phyloP scores from a whole-genome alignment of 2,329 filamentous ascomycete species.

The Bipolaris sorokiniana region DNA sequence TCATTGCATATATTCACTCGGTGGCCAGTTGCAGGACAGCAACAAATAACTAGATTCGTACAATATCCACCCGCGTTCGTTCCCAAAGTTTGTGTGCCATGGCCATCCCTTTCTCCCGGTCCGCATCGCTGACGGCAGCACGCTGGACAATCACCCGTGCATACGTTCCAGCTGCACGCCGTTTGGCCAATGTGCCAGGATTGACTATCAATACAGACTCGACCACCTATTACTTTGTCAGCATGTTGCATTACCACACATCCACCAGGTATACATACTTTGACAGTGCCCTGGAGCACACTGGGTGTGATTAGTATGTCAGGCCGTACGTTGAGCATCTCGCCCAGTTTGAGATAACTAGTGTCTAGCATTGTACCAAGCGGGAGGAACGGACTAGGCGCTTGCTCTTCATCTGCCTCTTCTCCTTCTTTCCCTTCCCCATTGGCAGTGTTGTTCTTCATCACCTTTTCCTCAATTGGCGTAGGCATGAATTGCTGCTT shows the following conservation, averaged over 20 bases:
- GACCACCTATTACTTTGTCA: slow-evolving; percentile 68
- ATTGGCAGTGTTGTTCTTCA: slow-evolving; percentile 57
- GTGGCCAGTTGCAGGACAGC: background rate
- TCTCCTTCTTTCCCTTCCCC: slow-evolving; percentile 38
- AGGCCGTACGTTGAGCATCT: slow-evolving; percentile 85
- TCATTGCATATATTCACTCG: background rate
- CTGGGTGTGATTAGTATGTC: slow-evolving; percentile 87
- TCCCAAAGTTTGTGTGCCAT: slow-evolving; percentile 80
- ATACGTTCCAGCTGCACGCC: slow-evolving; percentile 82
- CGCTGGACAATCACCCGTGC: slow-evolving; percentile 78
- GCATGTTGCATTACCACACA: background rate
- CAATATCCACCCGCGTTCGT: slow-evolving; percentile 84
- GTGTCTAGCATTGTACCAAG: slow-evolving; percentile 80
- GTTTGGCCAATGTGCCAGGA: slow-evolving; percentile 84
- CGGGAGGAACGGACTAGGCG: slow-evolving; percentile 41
- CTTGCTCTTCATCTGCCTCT: slow-evolving; percentile 59
- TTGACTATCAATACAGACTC: slow-evolving; percentile 91
- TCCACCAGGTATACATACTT: slow-evolving; percentile 60
- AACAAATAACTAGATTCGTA: slow-evolving; percentile 63
- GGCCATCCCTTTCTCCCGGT: slow-evolving; percentile 60
- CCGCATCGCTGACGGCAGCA: slow-evolving; percentile 64
- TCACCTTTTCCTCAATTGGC: slow-evolving; percentile 53
- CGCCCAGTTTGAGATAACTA: slow-evolving; percentile 83
- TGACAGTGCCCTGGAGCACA: slow-evolving; percentile 82
- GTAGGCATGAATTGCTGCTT: slow-evolving; percentile 64